Conservation (phyloP, 306 rosid species). For the Sesbania bispinosa region DNA sequence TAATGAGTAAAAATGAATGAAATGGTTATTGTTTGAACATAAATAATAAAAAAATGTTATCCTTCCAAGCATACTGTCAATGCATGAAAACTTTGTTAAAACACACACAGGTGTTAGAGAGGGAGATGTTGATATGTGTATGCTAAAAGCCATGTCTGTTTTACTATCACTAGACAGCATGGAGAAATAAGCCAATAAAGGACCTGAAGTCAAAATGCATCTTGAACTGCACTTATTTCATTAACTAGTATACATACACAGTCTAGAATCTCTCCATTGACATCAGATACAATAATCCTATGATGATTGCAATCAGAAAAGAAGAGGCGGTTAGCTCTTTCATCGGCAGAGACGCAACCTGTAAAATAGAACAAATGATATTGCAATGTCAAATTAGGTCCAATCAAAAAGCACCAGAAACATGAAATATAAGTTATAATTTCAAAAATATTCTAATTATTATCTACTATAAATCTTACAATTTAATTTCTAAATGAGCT, state of each 20-base stretch:
- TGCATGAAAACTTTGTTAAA: neutral
- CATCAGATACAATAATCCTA: slow-evolving; percentile 66
- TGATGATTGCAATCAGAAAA: slow-evolving; percentile 91
- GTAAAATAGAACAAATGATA: slow-evolving; percentile 30
- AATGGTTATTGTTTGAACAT: too few relatives aligned
- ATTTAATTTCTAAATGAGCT: neutral
- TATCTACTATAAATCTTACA: neutral
- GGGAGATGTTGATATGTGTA: neutral
- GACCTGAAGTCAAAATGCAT: slow-evolving; percentile 21
- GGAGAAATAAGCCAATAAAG: slow-evolving; percentile 7
- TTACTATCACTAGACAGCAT: neutral
- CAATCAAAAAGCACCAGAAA: neutral
- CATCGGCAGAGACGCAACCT: slow-evolving; percentile 86
- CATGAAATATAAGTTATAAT: neutral
- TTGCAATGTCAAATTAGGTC: slow-evolving; percentile 14
- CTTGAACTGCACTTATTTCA: slow-evolving; percentile 16
- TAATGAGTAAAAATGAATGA: too few relatives aligned
- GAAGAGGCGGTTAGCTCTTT: slow-evolving; percentile 61
- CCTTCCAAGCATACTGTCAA: neutral
- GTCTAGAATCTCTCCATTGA: slow-evolving; percentile 69
- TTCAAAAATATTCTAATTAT: neutral
- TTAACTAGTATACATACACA: slow-evolving; percentile 53
- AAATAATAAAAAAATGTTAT: neutral
- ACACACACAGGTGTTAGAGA: neutral
- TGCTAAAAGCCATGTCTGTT: neutral